Base-by-base conservation (phyloP, 2,329 filamentous ascomycete genomes). In the Stachybotrys chartarum region DNA sequence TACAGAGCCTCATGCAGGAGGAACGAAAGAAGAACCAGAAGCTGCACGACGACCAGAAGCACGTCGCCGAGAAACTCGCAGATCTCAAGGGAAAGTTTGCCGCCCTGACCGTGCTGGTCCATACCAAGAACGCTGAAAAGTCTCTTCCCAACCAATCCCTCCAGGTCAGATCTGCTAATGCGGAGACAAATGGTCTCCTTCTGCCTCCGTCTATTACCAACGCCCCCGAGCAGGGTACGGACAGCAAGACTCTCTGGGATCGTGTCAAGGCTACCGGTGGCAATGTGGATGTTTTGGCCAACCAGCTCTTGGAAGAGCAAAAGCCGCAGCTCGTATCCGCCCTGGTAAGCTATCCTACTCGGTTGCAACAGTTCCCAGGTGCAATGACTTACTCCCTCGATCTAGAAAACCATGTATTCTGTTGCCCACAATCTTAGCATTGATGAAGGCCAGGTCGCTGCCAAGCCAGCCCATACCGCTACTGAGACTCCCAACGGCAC, bases 11-110 rank as follows among this genome's bases (percentile, higher is more conserved):
- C 39, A 35, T 60, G 3, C 47, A 54, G 14, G 10, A 53, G 1
- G 50, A 55, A 35, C 8, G 12, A 10, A 30, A 50, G 10, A 35
- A 32, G 8, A n/a, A 24, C 14, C 18, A 52, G 24, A 30, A 35
- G 12, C 17, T 53, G n/a, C 47, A 46, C 14, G 17, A 44, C 18
- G 46, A 55, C 30, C 30, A 47, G 11, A 31, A 52, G 4, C 39
- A 48, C 12, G 18, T 55, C 30, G 54, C 47, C 44, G n/a, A 11
- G 24, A 30, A 44, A 8, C 46, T 58, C 5, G 52, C 56, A 2
- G 52, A 60, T 30, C 55, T 58, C 17, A 61, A 61, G 48, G 60
- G 60, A 10, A 50, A 45, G 12, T n/a, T 61, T 2, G 58, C 58
- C 5, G 30, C 44, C 2, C 39, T 60, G 12, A 53, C 39, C 3